A percentile compares a stretch with the other conserved stretches of the same genome.
Conservation (phyloP, 192 early-diverging fungal genomes). For the Globomyces pollinis-pini region DNA sequence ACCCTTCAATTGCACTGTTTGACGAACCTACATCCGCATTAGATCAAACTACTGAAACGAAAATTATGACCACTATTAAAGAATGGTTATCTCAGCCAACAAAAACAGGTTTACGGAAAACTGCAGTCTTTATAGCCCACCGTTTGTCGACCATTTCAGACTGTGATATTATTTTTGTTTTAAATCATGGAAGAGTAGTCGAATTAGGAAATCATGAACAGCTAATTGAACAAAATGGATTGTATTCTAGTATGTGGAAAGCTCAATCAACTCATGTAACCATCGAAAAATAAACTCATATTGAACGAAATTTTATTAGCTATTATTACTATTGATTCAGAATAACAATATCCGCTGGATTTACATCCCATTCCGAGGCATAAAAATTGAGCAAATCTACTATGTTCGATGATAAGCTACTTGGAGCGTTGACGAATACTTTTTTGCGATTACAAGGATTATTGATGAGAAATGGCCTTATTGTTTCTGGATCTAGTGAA, state of each 20-base stretch:
- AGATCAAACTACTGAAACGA: constrained; percentile 49
- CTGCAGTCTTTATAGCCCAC: constrained; percentile 93
- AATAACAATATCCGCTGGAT: too few species aligned
- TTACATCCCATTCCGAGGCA: too few species aligned
- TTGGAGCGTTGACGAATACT: too few species aligned
- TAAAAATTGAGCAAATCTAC: too few species aligned
- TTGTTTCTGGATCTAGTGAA: too few species aligned
- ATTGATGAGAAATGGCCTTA: too few species aligned
- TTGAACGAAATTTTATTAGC: too few species aligned
- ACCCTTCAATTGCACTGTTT: constrained; percentile 70
- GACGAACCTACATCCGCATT: constrained; percentile 82
- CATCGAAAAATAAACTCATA: too few species aligned
- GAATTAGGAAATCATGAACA: constrained; percentile 83
- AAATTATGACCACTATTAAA: constrained; percentile 39
- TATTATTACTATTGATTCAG: too few species aligned
- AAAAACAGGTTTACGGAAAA: too few species aligned
- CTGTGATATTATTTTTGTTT: constrained; percentile 86
- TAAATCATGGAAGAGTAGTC: constrained; percentile 73
- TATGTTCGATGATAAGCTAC: too few species aligned
- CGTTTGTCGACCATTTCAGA: constrained; percentile 82
- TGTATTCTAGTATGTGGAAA: constrained; percentile 87
- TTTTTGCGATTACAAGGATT: too few species aligned
- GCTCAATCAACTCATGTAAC: constrained; percentile 46
- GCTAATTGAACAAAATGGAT: constrained; percentile 56
- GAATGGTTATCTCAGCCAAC: constrained; percentile 33